A percentile compares a stretch with the other conserved stretches of the same genome.
phyloP scores from a whole-genome alignment of 169 alveolate genomes.

The Plasmodium gallinaceum region DNA sequence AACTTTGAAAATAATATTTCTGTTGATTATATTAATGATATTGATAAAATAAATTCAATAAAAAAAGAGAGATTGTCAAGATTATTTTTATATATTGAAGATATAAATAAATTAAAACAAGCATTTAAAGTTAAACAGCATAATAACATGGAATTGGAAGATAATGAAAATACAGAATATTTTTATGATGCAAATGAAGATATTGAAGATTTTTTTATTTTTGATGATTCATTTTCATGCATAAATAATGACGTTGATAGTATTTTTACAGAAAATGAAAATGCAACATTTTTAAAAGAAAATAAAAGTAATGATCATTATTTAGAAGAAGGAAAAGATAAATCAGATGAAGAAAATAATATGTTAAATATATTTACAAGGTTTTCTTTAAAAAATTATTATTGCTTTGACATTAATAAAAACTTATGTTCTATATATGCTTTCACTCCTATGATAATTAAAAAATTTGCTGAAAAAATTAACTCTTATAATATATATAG shows the following conservation, averaged over 20 bases:
- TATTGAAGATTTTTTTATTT: slow-evolving; percentile 72
- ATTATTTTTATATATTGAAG: slow-evolving; percentile 72
- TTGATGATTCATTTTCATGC: slow-evolving; percentile 45
- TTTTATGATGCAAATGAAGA: slow-evolving; percentile 77
- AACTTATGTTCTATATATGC: slow-evolving; percentile 68
- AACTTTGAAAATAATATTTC: slow-evolving; percentile 43
- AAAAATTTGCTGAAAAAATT: slow-evolving; percentile 71
- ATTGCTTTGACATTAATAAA: slow-evolving; percentile 57
- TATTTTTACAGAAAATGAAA: slow-evolving; percentile 64
- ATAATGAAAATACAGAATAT: slow-evolving; percentile 48
- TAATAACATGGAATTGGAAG: slow-evolving; percentile 22
- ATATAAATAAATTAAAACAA: slow-evolving; percentile 59
- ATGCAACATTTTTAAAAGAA: slow-evolving; percentile 48
- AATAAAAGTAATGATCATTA: slow-evolving; percentile 57
- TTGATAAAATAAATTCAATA: slow-evolving; percentile 48
- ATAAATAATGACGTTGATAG: slow-evolving; percentile 52
- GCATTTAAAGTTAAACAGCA: slow-evolving; percentile 62
- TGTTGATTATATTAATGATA: slow-evolving; percentile 44
- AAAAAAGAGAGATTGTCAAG: slow-evolving; percentile 60
- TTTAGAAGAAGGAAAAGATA: slow-evolving; percentile 51
- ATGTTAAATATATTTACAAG: slow-evolving; percentile 49
- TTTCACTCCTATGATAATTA: slow-evolving; percentile 71
- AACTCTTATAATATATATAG: slow-evolving; percentile 35
- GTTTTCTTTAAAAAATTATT: slow-evolving; percentile 71
- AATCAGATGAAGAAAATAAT: slow-evolving; percentile 40